Base-by-base conservation (phyloP, 805 yeast genomes). In the Millerozyma miso region DNA sequence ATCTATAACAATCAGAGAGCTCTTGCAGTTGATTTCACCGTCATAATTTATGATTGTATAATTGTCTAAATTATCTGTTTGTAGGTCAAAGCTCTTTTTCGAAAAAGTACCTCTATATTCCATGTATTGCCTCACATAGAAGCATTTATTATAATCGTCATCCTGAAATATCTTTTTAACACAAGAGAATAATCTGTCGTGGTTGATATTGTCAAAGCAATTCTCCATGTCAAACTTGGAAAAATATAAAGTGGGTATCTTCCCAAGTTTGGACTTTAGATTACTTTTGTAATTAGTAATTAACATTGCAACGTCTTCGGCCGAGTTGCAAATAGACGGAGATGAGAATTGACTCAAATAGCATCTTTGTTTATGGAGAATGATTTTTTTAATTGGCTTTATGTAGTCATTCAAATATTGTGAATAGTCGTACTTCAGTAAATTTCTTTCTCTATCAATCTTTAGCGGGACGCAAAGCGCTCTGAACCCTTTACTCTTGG, bases 121-220 rank as follows among this genome's bases (percentile, higher is more conserved):
- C 31, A 40, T 46, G 39, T 39, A 50, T 14, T 51, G 50, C 32
- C 67, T 36, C 5, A 60, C 42, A 37, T 42, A 61, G 44, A 44
- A 65, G 13, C 36, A 34, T n/a, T 47, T 48, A 4, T 48, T 46
- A 12, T 43, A 50, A 2, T 37, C 38, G 17, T 59, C 64, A 19
- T 38, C 43, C 4, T 42, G 59, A 38, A 63, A 63, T 47, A 70
- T 56, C 19, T 52, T 41, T 1, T 55, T 50, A 1, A 77, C 49
- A 20, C 71, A 54, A 3, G 58, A 48, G 1, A 71, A 41, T 2
- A 77, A 65, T 44, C 68, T 69, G 0, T 53, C 49, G 37, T 74
- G 76, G 13, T 85, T 81, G 14, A 89, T 65, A 2, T 80, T 76
- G 53, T 91, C 97, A 58, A 80, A 90, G 43, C 96, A 88, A 3